phyloP scores from a whole-genome alignment of 1,284 basidiomycete species.

The Malassezia dermatis region DNA sequence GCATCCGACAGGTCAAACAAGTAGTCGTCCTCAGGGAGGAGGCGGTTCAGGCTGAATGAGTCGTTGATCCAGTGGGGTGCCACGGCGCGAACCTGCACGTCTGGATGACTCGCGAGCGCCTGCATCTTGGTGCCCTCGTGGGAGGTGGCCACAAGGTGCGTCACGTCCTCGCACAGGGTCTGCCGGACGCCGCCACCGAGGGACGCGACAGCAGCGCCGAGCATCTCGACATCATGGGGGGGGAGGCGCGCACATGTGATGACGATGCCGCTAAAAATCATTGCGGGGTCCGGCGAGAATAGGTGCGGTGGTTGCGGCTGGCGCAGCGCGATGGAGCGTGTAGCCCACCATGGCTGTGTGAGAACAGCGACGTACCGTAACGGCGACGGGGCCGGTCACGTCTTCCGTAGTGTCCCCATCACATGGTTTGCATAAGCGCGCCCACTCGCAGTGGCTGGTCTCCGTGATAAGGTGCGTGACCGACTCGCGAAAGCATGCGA shows the following conservation, averaged over 20 bases:
- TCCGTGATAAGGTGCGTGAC: conserved; percentile 13
- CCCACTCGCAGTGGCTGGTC: conserved; percentile 1
- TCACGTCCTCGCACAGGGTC: conserved; percentile 68
- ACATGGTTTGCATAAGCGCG: background rate
- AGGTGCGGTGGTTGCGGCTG: conserved; percentile 48
- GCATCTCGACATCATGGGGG: conserved; percentile 59
- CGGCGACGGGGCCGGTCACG: conserved; percentile 1
- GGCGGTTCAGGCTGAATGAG: conserved; percentile 57
- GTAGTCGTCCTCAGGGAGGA: conserved; percentile 56
- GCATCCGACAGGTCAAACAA: conserved; percentile 56
- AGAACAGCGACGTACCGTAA: conserved; percentile 9
- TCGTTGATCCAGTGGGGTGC: conserved; percentile 78
- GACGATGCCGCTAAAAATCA: conserved; percentile 67
- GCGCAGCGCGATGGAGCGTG: conserved; percentile 21
- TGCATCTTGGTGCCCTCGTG: conserved; percentile 19
- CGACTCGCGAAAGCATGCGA: background rate
- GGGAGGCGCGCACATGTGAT: conserved; percentile 57
- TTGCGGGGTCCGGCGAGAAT: conserved; percentile 64
- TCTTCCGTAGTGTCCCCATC: background rate
- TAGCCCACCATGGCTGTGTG: conserved; percentile 29
- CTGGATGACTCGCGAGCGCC: conserved; percentile 52
- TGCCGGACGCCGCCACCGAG: conserved; percentile 72
- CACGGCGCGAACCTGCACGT: conserved; percentile 56
- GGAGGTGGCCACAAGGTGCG: conserved; percentile 61
- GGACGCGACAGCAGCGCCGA: conserved; percentile 61